phyloP scores from a whole-genome alignment of 345 rosid genomes.

The Populus pruinosa region DNA sequence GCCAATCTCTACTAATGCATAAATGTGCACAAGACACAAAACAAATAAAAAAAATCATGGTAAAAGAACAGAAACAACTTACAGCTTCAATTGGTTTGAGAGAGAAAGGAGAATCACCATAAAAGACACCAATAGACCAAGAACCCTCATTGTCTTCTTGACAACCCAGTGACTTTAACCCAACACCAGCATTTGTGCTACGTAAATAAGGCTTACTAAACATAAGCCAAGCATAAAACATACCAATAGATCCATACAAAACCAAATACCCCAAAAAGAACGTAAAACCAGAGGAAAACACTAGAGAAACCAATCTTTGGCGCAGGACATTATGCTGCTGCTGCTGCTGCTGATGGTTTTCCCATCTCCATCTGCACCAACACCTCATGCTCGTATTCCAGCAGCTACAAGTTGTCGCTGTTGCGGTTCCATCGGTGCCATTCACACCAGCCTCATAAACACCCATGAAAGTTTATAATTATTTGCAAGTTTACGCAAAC shows the following conservation, averaged over 20 bases:
- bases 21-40: background rate
- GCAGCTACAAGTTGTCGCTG: background rate
- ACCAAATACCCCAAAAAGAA: constrained; percentile 56
- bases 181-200: constrained; percentile 11
- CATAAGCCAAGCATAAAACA: constrained; percentile 53
- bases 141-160: constrained; percentile 84
- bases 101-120: constrained; percentile 83
- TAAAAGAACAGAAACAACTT: constrained; percentile 15
- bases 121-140: constrained; percentile 89
- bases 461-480: constrained; percentile 13
- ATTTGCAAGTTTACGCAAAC: background rate
- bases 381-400: constrained; percentile 24
- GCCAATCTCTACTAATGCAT: background rate
- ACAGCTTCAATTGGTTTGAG: constrained; percentile 87
- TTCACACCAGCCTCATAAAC: constrained; percentile 4
- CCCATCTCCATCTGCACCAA: constrained; percentile 31
- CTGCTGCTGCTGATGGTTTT: constrained; percentile 16
- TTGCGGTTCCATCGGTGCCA: constrained; percentile 1
- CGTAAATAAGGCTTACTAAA: constrained; percentile 34
- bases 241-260: constrained; percentile 57
- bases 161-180: constrained; percentile 57
- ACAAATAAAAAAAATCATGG: background rate
- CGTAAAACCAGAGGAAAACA: constrained; percentile 40
- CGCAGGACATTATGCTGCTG: background rate
- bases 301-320: constrained; percentile 25